Evolutionary conservation across 345 rosid genomes (phyloP).

Genomic region (Erucastrum elatum): DNA sequence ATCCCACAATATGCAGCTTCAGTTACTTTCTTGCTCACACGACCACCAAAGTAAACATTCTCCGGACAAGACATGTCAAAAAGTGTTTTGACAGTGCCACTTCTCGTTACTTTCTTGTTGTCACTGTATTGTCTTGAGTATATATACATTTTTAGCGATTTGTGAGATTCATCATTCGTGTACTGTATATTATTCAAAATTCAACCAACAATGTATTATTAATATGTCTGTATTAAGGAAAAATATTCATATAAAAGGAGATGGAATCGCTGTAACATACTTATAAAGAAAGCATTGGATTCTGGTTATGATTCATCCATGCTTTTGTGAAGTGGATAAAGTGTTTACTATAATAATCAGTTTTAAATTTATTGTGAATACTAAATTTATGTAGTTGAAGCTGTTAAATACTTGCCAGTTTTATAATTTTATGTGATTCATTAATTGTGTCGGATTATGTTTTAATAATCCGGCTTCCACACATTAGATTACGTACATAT

Average conservation of each 20-base stretch:
- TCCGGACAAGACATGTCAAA: slow-evolving; percentile 34
- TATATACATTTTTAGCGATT: neutral
- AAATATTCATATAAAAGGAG: neutral
- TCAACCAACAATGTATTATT: neutral
- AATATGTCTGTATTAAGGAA: neutral
- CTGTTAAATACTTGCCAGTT: slow-evolving; percentile 16
- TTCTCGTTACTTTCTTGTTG: slow-evolving; percentile 26
- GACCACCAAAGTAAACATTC: slow-evolving; percentile 29
- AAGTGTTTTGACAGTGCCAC: slow-evolving; percentile 39
- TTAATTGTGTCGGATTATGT: slow-evolving; percentile 16
- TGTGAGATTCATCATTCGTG: too few relatives aligned
- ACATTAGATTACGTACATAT: neutral
- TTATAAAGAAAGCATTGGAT: slow-evolving; percentile 22
- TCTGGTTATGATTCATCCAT: slow-evolving; percentile 20
- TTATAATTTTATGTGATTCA: slow-evolving; percentile 16
- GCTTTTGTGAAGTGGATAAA: neutral
- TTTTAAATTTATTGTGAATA: neutral
- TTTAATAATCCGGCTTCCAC: neutral
- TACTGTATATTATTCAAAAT: neutral
- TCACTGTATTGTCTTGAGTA: neutral
- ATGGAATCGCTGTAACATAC: neutral
- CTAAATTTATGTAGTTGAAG: slow-evolving; percentile 6
- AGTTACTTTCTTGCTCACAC: slow-evolving; percentile 20
- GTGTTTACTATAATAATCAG: neutral
- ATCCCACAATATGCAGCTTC: neutral